Conservation (phyloP, 768 basidiomycete genomes). For the Austroboletus festivus region DNA sequence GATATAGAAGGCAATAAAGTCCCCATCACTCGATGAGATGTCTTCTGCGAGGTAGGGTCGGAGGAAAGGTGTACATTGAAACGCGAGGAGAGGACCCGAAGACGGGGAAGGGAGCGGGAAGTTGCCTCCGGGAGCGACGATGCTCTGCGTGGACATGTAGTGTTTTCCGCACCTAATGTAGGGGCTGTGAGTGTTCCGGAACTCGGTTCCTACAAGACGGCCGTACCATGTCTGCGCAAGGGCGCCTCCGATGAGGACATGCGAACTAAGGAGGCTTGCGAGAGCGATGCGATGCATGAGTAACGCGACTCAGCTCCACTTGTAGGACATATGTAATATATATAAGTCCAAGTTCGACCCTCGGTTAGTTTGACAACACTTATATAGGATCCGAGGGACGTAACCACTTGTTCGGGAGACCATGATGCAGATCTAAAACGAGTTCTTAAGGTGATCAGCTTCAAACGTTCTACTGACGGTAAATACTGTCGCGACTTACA, state of each 20-base stretch:
- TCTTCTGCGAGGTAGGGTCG: slow-evolving; percentile 61
- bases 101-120: slow-evolving; percentile 41
- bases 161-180: slow-evolving; percentile 52
- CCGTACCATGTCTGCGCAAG: slow-evolving; percentile 32
- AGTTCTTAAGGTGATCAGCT: too few species aligned
- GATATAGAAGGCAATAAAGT: slow-evolving; percentile 46
- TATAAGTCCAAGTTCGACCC: too few species aligned
- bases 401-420: too few species aligned
- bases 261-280: slow-evolving; percentile 5
- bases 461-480: too few species aligned
- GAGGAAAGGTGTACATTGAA: slow-evolving; percentile 58
- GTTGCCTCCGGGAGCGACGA: slow-evolving; percentile 48
- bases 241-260: slow-evolving; percentile 14
- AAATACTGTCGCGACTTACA: too few species aligned
- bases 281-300: neutral
- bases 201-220: neutral
- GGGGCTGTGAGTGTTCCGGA: neutral
- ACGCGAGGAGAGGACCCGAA: slow-evolving; percentile 45
- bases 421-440: too few species aligned
- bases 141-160: slow-evolving; percentile 43
- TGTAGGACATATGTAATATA: too few species aligned
- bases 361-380: too few species aligned
- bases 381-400: too few species aligned
- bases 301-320: too few species aligned
- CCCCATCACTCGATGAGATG: too few species aligned